Evolutionary conservation across 1,284 basidiomycete species (phyloP).

Genomic region (Sparassis latifolia): DNA sequence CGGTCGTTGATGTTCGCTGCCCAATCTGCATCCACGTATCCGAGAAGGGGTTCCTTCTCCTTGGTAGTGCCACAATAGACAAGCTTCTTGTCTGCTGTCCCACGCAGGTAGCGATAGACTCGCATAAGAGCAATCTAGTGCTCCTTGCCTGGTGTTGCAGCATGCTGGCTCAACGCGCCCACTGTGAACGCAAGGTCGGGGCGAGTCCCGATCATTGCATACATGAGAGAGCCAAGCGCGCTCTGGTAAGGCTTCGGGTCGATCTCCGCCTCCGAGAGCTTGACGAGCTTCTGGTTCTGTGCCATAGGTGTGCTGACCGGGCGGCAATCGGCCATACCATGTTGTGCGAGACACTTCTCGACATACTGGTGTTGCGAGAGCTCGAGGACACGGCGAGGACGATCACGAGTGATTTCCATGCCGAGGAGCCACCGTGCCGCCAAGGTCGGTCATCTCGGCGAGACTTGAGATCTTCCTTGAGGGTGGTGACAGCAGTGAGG

Average conservation of each 20-base stretch:
- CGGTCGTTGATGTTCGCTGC: no score
- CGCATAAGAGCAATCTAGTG: background rate
- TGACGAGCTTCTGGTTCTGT: background rate
- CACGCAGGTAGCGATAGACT: background rate
- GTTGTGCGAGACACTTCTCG: background rate
- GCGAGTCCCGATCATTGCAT: slow-evolving; percentile 20
- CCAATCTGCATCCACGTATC: no score
- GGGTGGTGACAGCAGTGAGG: no score
- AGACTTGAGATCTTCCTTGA: no score
- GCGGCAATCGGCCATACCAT: background rate
- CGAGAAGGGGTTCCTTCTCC: no score
- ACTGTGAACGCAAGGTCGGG: slow-evolving; percentile 31
- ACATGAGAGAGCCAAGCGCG: slow-evolving; percentile 22
- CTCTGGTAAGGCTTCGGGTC: slow-evolving; percentile 15
- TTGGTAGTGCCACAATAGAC: no score
- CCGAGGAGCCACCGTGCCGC: slow-evolving; percentile 18
- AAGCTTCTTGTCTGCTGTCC: background rate
- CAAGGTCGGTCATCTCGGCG: slow-evolving; percentile 22
- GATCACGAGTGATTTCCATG: slow-evolving; percentile 19
- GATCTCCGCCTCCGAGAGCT: slow-evolving; percentile 7
- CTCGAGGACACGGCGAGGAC: slow-evolving; percentile 8
- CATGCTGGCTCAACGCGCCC: background rate
- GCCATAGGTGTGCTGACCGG: background rate
- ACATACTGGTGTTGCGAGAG: slow-evolving; percentile 14
- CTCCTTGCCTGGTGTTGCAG: background rate